phyloP scores from a whole-genome alignment of 768 basidiomycete genomes.

The Hygrocybe punicea region DNA sequence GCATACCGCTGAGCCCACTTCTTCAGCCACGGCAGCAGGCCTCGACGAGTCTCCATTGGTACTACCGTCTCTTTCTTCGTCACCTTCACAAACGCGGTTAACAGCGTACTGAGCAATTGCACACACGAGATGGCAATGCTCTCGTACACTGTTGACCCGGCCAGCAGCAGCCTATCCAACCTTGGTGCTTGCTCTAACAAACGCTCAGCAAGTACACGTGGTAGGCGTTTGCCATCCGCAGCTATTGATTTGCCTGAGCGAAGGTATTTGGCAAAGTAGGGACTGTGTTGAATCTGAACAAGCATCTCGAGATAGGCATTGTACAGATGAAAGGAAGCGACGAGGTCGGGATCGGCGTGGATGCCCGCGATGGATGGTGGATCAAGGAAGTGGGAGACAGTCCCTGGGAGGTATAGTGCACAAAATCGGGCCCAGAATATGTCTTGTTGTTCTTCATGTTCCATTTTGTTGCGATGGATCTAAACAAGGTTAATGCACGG shows the following conservation, averaged over 20 bases:
- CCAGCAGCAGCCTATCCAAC: conserved; percentile 13
- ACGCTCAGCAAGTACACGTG: conserved; percentile 20
- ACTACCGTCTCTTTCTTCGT: conserved; percentile 4
- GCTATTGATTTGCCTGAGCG: conserved; percentile 18
- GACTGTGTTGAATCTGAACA: conserved; percentile 19
- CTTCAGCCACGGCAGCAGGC: conserved; percentile 4
- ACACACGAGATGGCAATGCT: neutral
- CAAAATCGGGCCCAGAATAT: conserved; percentile 25
- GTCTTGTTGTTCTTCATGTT: conserved; percentile 18
- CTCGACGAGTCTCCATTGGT: neutral
- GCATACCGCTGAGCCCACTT: conserved; percentile 8
- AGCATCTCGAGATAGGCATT: conserved; percentile 26
- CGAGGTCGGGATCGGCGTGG: conserved; percentile 8
- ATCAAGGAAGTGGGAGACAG: conserved; percentile 22
- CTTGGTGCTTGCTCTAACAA: conserved; percentile 20
- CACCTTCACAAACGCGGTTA: conserved; percentile 11
- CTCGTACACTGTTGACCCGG: neutral
- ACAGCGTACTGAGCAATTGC: conserved; percentile 10
- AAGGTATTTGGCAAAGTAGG: conserved; percentile 28
- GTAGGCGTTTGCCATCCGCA: conserved; percentile 20
- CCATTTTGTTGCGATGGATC: conserved; percentile 5
- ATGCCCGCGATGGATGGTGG: conserved; percentile 12
- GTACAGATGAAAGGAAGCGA: conserved; percentile 19
- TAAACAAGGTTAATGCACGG: neutral
- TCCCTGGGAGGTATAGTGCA: conserved; percentile 23